These are phyloP conservation scores for Raddia distichophylla DNA, from an alignment of 176 grass and related monocot species.

Conservation along the genomic window DNA sequence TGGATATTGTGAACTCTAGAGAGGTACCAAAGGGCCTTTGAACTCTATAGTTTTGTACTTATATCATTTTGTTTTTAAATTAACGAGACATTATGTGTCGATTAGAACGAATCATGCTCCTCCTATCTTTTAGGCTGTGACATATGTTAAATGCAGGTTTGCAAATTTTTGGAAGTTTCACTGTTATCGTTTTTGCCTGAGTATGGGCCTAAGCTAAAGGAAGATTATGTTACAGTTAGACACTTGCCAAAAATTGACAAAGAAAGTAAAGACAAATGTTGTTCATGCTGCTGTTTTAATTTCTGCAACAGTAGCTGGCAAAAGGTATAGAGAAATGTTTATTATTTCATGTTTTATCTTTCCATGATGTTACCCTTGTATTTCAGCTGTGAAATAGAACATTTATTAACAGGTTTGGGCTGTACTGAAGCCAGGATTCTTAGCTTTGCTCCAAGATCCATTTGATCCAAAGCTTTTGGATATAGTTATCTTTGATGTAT, in stretches of 20 bases:
- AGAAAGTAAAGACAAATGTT: constrained; percentile 50
- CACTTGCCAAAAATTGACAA: constrained; percentile 64
- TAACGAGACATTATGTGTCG: neutral
- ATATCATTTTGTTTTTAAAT: neutral
- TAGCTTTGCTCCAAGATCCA: constrained; percentile 82
- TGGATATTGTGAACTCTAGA: constrained; percentile 83
- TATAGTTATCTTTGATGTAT: constrained; percentile 81
- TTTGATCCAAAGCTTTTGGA: constrained; percentile 86
- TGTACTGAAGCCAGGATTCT: constrained; percentile 86
- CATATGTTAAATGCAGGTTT: constrained; percentile 49
- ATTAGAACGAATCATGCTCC: constrained; percentile 17
- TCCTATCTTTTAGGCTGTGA: constrained; percentile 33
- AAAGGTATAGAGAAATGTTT: constrained; percentile 48
- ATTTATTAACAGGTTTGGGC: constrained; percentile 69
- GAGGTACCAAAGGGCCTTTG: constrained; percentile 48
- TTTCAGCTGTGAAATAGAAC: constrained; percentile 26
- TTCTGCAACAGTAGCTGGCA: constrained; percentile 68
- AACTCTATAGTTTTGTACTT: constrained; percentile 6
- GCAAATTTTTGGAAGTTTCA: constrained; percentile 82
- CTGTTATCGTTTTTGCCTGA: constrained; percentile 66
- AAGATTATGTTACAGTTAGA: constrained; percentile 70
- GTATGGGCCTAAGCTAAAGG: constrained; percentile 85
- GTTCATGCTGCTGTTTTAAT: constrained; percentile 53
- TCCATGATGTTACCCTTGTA: constrained; percentile 4
- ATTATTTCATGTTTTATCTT: constrained; percentile 14